Evolutionary conservation across 1,139 yeast genomes (phyloP).

Genomic region (Zygoascus hellenicus): DNA sequence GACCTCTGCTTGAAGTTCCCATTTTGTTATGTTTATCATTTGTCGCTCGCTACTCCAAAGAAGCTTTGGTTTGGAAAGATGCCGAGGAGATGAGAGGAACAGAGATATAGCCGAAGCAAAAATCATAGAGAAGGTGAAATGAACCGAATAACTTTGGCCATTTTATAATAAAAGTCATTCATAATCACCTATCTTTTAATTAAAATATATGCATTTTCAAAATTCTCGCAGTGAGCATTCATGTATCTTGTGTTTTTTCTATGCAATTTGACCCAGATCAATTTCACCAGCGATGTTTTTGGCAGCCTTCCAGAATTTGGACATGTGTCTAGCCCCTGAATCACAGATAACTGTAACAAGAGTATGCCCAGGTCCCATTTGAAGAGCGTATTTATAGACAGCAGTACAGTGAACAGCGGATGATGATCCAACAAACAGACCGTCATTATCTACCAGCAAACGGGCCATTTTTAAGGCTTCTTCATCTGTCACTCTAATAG

Average conservation of each 20-base stretch:
- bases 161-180: too few relatives aligned
- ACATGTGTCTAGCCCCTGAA: conserved; percentile 81
- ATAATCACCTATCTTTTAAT: too few relatives aligned
- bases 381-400: conserved; percentile 61
- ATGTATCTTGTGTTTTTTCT: too few relatives aligned
- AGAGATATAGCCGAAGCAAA: too few relatives aligned
- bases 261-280: too few relatives aligned
- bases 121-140: too few relatives aligned
- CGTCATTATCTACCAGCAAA: conserved; percentile 73
- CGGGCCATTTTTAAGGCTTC: conserved; percentile 89
- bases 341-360: conserved; percentile 92
- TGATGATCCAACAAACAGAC: conserved; percentile 85
- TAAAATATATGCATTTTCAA: too few relatives aligned
- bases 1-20: conserved; percentile 55
- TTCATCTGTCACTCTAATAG: conserved; percentile 69
- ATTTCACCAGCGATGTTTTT: conserved; percentile 5
- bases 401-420: conserved; percentile 93
- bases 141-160: too few relatives aligned
- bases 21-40: conserved; percentile 41
- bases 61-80: conserved; percentile 4
- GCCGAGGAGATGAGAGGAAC: background rate
- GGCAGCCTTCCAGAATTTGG: conserved; percentile 78
- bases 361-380: conserved; percentile 54
- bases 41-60: background rate
- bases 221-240: too few relatives aligned